Evolutionary conservation across 1,139 yeast species (phyloP).

Genomic region (Scheffersomyces segobiensis): DNA sequence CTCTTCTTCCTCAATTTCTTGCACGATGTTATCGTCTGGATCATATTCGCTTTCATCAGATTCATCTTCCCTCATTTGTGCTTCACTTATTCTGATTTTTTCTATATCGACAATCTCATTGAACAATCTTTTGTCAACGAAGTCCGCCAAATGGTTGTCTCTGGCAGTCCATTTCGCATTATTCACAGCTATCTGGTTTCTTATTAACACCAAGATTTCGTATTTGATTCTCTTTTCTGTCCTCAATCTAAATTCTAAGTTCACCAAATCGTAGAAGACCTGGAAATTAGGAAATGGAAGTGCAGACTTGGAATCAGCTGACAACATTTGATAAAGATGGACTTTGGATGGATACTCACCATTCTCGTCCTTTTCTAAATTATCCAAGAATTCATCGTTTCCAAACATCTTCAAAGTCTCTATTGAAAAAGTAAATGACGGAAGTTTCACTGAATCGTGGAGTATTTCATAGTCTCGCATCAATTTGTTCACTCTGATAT

Average conservation of each 20-base stretch:
- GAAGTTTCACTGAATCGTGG: slow-evolving; percentile 26
- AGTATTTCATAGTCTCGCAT: slow-evolving; percentile 26
- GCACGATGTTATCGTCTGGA: slow-evolving; percentile 6
- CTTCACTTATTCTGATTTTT: slow-evolving; percentile 25
- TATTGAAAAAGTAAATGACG: slow-evolving; percentile 30
- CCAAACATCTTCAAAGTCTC: slow-evolving; percentile 29
- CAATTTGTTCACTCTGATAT: slow-evolving; percentile 24
- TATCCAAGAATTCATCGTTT: slow-evolving; percentile 18
- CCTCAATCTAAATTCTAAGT: slow-evolving; percentile 36
- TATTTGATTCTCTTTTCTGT: slow-evolving; percentile 35
- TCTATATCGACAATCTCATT: slow-evolving; percentile 33
- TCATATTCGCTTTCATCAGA: slow-evolving; percentile 16
- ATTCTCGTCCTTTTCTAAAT: slow-evolving; percentile 12
- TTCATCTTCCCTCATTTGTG: slow-evolving; percentile 13
- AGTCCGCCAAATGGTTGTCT: slow-evolving; percentile 39
- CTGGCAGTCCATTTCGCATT: slow-evolving; percentile 44
- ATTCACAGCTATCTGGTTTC: slow-evolving; percentile 29
- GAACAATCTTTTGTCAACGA: slow-evolving; percentile 33
- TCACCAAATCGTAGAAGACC: slow-evolving; percentile 30
- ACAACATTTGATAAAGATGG: slow-evolving; percentile 24
- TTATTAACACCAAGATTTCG: slow-evolving; percentile 35
- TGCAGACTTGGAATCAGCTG: slow-evolving; percentile 24
- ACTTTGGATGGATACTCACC: slow-evolving; percentile 19
- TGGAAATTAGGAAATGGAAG: slow-evolving; percentile 33
- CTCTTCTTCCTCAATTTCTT: slow-evolving; percentile 9